Evolutionary conservation across 2,329 filamentous ascomycete species (phyloP), one percentile per base, ranked within the genome.

Genomic region (Podosphaera xanthii): DNA sequence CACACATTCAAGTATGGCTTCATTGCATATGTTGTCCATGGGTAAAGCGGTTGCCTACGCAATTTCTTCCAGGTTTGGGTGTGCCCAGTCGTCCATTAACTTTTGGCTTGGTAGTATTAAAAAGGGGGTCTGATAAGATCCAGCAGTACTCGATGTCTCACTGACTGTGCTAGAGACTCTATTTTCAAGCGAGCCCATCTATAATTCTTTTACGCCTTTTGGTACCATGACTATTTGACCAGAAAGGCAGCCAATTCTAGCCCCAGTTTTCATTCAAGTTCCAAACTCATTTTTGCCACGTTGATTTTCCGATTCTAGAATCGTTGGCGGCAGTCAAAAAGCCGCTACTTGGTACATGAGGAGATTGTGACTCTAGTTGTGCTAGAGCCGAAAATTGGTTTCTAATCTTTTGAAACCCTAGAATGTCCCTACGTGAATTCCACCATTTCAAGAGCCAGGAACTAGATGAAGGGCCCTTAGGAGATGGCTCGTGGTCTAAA

Each of bases 181-280:
- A 35, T 55, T 58, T 10, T 48, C 12, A 22, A 10, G 59, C 31
- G n/a, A 34, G 35, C 3, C n/a, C 3, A 49, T 58, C 30, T 58
- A 60, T 0, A 58, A 14, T 42, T 58, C 49, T 42, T 35, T 55
- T 1, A 58, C n/a, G 2, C 49, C n/a, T 12, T 14, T 49, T 46
- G 49, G 56, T 2, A 58, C 49, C 3, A 60, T 49, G 38, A 55
- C 44, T n/a, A 4, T 2, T 33, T 60, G 55, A 31, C 56, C 22
- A 2, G 30, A 30, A 12, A 34, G 49, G 36, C 4, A 60, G 0
- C 56, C n/a, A 14, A 60, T 40, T 31, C 59, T 36, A 2, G 50
- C 40, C 5, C 59, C 40, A 54, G 33, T 44, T 10, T 22, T 60
- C 59, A 40, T 60, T 14, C 33, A 60, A 58, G 48, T 58, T 60